A percentile compares a stretch with the other conserved stretches of the same genome.
Evolutionary conservation across 768 basidiomycete species (phyloP).

Genomic region (Leucocoprinus leucothites): DNA sequence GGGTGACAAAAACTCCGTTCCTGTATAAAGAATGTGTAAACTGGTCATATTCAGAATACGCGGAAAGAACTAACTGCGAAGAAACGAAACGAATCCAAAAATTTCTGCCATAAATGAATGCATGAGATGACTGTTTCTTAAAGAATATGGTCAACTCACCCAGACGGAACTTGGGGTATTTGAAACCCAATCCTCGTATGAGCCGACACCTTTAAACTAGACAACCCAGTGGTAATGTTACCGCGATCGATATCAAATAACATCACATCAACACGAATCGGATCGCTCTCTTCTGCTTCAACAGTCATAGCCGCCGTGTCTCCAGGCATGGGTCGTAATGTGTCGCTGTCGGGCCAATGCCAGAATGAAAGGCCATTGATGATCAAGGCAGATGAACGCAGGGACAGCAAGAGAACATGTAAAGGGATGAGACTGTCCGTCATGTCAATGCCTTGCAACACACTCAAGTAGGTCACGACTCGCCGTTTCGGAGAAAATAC

Average conservation of each 20-base stretch:
- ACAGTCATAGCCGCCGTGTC: neutral
- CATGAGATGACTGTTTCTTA: neutral
- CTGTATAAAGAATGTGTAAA: neutral
- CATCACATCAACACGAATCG: neutral
- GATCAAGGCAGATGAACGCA: neutral
- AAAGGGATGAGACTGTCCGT: neutral
- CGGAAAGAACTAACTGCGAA: no score
- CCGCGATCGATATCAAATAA: slow-evolving; percentile 2
- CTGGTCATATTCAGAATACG: no score
- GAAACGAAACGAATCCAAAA: slow-evolving; percentile 9
- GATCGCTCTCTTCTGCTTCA: neutral
- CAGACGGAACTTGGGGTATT: slow-evolving; percentile 1
- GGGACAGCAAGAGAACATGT: no score
- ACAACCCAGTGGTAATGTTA: neutral
- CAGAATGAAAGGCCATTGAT: neutral
- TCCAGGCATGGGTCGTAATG: neutral
- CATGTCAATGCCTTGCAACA: no score
- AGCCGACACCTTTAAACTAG: neutral
- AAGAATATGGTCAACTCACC: neutral
- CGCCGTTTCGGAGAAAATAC: no score
- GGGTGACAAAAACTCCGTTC: neutral
- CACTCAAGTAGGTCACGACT: no score
- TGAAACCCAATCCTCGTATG: slow-evolving; percentile 1
- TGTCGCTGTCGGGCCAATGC: neutral
- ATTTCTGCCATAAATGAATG: neutral